These are phyloP conservation scores for Rhododendron griersonianum DNA, from an alignment of 148 eudicot species.

Conservation along the genomic window DNA sequence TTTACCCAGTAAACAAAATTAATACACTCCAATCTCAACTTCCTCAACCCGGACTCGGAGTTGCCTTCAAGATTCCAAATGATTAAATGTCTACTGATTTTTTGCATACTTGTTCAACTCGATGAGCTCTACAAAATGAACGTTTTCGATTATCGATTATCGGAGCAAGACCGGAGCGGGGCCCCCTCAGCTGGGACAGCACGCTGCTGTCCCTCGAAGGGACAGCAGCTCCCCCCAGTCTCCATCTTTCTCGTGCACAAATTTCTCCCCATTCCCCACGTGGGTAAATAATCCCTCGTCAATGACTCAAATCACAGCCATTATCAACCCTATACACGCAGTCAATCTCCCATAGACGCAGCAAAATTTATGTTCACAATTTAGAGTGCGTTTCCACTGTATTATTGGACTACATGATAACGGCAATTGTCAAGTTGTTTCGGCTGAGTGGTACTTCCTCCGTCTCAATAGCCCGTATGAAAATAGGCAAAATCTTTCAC, in stretches of 20 bases:
- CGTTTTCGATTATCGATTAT: too few relatives aligned
- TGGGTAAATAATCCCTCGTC: neutral
- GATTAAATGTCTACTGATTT: neutral
- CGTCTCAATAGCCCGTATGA: too few relatives aligned
- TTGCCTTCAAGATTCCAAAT: conserved; percentile 3
- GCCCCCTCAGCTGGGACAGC: too few relatives aligned
- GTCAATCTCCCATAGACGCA: neutral
- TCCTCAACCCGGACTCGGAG: neutral
- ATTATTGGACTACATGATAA: too few relatives aligned
- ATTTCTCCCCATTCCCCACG: neutral
- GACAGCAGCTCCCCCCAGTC: too few relatives aligned
- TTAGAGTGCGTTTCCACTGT: neutral
- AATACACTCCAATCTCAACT: neutral
- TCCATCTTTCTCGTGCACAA: neutral
- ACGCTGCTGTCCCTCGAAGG: too few relatives aligned
- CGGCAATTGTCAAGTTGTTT: too few relatives aligned
- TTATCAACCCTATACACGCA: neutral
- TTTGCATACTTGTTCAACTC: neutral
- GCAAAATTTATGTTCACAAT: neutral
- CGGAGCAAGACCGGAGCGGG: too few relatives aligned
- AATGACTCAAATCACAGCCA: neutral
- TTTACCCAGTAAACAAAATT: neutral
- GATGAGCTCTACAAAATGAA: too few relatives aligned
- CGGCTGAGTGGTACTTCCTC: too few relatives aligned
- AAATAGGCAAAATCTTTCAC: too few relatives aligned